Evolutionary conservation across 352 stramenopile species (phyloP).

Genomic region (Phytopythium ostracodes): DNA sequence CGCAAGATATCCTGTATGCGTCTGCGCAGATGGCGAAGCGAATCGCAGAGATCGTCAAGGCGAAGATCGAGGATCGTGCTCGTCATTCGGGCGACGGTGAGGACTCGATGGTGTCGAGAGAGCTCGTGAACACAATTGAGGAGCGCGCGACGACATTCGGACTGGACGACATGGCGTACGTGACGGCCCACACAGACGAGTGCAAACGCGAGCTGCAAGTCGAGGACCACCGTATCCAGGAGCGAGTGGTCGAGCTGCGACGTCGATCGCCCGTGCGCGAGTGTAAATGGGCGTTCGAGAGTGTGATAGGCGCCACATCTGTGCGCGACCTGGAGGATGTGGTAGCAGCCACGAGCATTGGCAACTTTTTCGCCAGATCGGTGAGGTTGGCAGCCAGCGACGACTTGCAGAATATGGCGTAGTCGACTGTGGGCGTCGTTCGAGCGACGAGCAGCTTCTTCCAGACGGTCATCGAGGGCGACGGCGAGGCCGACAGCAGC

Average conservation of each 20-base stretch:
- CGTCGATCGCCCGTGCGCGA: slow-evolving; percentile 18
- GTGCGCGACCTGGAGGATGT: slow-evolving; percentile 9
- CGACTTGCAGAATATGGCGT: too few species aligned
- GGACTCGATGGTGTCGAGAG: not conserved
- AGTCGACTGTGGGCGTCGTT: too few species aligned
- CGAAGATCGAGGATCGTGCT: slow-evolving; percentile 6
- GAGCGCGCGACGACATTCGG: slow-evolving; percentile 26
- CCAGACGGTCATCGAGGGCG: too few species aligned
- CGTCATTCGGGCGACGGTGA: not conserved
- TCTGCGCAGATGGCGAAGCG: slow-evolving; percentile 16
- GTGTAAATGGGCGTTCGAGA: slow-evolving; percentile 15
- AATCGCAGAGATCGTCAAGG: slow-evolving; percentile 35
- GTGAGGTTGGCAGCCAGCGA: too few species aligned
- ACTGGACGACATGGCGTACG: slow-evolving; percentile 32
- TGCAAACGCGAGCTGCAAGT: slow-evolving; percentile 60
- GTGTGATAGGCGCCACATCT: slow-evolving; percentile 11
- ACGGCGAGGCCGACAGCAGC: too few species aligned
- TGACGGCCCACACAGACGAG: slow-evolving; percentile 38
- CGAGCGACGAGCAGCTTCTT: too few species aligned
- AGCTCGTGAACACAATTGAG: slow-evolving; percentile 19
- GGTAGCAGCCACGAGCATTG: too few species aligned
- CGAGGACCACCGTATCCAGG: slow-evolving; percentile 38
- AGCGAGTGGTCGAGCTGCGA: slow-evolving; percentile 16
- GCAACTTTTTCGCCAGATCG: too few species aligned
- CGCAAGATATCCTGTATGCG: slow-evolving; percentile 34